Conservation (phyloP, 306 rosid genomes). For the Arachis hypogaea region DNA sequence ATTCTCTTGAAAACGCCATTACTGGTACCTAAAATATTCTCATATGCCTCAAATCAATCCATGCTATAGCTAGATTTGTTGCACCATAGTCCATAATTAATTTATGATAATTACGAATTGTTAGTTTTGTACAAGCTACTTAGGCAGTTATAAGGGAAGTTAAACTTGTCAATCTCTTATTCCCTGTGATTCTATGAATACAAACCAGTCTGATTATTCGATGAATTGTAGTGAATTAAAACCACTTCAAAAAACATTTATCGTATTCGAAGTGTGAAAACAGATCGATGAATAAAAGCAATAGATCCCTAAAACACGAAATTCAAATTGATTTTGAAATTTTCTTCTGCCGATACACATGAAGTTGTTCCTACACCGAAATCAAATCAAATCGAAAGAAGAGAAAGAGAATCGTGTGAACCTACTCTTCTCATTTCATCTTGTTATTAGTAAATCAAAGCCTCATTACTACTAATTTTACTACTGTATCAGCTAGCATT, state of each 20-base stretch:
- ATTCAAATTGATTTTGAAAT: neutral
- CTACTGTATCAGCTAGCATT: neutral
- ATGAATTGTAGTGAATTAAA: conserved; percentile 6
- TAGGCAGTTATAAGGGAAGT: neutral
- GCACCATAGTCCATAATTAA: neutral
- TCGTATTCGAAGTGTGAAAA: neutral
- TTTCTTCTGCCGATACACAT: neutral
- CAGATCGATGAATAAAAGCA: conserved; percentile 1
- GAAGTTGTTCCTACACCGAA: neutral
- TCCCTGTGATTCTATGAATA: neutral
- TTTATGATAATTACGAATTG: neutral
- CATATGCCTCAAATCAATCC: neutral
- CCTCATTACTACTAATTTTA: neutral
- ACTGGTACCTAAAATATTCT: neutral
- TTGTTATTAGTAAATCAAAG: neutral
- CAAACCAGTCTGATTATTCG: neutral
- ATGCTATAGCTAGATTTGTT: neutral
- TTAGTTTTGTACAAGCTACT: neutral
- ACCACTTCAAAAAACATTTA: neutral
- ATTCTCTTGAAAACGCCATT: no score
- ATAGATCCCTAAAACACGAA: conserved; percentile 12
- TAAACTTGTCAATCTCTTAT: neutral
- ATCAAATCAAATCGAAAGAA: conserved; percentile 1
- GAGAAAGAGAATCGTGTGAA: conserved; percentile 5
- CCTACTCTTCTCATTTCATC: neutral